Base-by-base conservation (phyloP, 2,329 filamentous ascomycete genomes). In the Xylariales sp. region DNA sequence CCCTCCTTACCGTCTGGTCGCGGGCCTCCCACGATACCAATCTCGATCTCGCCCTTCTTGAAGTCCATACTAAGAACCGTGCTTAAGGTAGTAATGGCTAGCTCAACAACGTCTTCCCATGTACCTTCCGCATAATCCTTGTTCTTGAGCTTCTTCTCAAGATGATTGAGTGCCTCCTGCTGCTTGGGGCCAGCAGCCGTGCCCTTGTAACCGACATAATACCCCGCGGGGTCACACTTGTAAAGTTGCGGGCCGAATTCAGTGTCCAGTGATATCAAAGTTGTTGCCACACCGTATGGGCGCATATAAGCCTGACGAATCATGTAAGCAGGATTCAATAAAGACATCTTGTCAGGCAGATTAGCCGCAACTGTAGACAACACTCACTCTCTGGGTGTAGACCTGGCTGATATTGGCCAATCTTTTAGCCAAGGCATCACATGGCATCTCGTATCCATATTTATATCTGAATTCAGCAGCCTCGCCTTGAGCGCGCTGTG, bases 61-160 rank as follows among this genome's bases (percentile, higher is more conserved):
- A 98, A 98, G 65, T 98, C 93, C 65, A 97, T 95, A 67, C 91
- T 96, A 48, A 98, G 76, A 43, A 98, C 90, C 24, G 87, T 95
- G 78, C 90, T 95, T 63, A 98, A 71, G 6, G 93, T 91, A 30
- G 88, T 87, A 63, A 98, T 98, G 42, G 88, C 93, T 55, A 97
- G 76, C 74, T 98, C 93, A 34, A 98, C 91, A 33, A 98, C 93
- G 44, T 98, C 93, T 66, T 95, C 88, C 93, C 93, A 98, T 59
- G 72, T 83, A 44, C 93, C 93, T 41, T 93, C 85, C 24, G 91
- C 93, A 55, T 78, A 75, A 57, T 97, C 90, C 81, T 96, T 96
- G 82, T 95, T 96, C 74, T 96, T 95, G 65, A 98, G 81, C 78
- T 97, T 97, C 83, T 97, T 97, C 79, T 98, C 93, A 42, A 98